A percentile compares a stretch with the other conserved stretches of the same genome.
Evolutionary conservation across 345 rosid genomes (phyloP).

Genomic region (Xanthoceras sorbifolium): DNA sequence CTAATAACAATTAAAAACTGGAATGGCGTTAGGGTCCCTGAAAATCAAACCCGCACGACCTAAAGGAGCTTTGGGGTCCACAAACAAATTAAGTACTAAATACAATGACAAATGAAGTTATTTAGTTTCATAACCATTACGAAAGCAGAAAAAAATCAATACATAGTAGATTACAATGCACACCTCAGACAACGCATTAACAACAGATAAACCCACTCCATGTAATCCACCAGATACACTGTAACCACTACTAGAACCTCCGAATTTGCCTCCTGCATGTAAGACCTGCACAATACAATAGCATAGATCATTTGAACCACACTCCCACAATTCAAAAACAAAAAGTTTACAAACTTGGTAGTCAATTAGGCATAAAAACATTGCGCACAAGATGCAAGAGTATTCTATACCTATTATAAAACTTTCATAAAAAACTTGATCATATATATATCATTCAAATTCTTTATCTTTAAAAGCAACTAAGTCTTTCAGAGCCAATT

Average conservation of each 20-base stretch:
- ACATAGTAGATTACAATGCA: slow-evolving; percentile 22
- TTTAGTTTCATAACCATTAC: background rate
- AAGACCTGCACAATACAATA: slow-evolving; percentile 59
- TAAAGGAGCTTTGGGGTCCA: background rate
- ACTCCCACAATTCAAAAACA: background rate
- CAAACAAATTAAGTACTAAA: background rate
- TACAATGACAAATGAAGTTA: background rate
- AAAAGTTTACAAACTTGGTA: background rate
- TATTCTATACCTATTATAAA: slow-evolving; percentile 4
- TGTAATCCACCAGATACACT: slow-evolving; percentile 97
- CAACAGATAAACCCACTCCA: slow-evolving; percentile 98
- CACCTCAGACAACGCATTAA: slow-evolving; percentile 98
- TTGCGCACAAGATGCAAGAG: background rate
- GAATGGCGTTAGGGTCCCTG: background rate
- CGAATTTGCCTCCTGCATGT: slow-evolving; percentile 99
- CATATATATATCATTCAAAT: too few relatives aligned
- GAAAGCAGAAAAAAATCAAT: slow-evolving; percentile 7
- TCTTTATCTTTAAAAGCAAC: background rate
- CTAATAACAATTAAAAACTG: slow-evolving; percentile 4
- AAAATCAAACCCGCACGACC: background rate
- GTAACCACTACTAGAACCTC: slow-evolving; percentile 95
- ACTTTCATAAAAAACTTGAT: background rate
- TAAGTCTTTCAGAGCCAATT: background rate
- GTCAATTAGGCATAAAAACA: background rate
- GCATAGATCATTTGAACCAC: slow-evolving; percentile 2